Evolutionary conservation across 2,329 filamentous ascomycete species (phyloP).

Genomic region (Chrysosphaeria jannelii): DNA sequence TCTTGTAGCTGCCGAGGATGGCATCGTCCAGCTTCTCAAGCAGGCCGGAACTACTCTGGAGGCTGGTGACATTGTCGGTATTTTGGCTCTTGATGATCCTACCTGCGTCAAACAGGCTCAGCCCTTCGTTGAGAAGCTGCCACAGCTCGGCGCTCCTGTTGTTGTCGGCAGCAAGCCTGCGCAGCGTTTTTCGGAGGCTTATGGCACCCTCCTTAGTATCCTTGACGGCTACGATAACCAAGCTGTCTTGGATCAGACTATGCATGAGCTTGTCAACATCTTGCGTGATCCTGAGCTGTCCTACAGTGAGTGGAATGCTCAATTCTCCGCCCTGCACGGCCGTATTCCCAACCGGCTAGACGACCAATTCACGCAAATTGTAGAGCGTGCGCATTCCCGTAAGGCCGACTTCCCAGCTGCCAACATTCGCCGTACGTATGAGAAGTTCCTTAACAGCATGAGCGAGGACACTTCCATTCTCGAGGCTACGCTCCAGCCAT

Average conservation of each 20-base stretch:
- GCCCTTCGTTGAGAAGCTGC: slow-evolving; percentile 74
- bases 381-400: slow-evolving; percentile 54
- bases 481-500: slow-evolving; percentile 39
- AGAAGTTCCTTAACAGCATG: slow-evolving; percentile 58
- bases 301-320: slow-evolving; percentile 86
- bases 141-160: slow-evolving; percentile 59
- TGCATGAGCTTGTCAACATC: slow-evolving; percentile 74
- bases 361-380: slow-evolving; percentile 47
- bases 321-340: slow-evolving; percentile 87
- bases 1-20: slow-evolving; percentile 75
- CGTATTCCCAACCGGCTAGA: slow-evolving; percentile 93
- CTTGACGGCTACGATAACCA: slow-evolving; percentile 90
- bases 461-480: slow-evolving; percentile 44
- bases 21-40: slow-evolving; percentile 94
- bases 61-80: slow-evolving; percentile 94
- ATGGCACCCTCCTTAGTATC: slow-evolving; percentile 60
- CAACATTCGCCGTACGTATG: slow-evolving; percentile 52
- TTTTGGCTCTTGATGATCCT: slow-evolving; percentile 80
- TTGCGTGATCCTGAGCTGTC: slow-evolving; percentile 71
- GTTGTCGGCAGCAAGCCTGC: slow-evolving; percentile 75
- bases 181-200: slow-evolving; percentile 54
- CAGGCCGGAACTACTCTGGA: slow-evolving; percentile 94
- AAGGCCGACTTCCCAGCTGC: slow-evolving; percentile 78
- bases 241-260: slow-evolving; percentile 65
- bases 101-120: slow-evolving; percentile 89